Evolutionary conservation across 495 filamentous ascomycete genomes (phyloP).

Genomic region (Penicillium bovifimosum): DNA sequence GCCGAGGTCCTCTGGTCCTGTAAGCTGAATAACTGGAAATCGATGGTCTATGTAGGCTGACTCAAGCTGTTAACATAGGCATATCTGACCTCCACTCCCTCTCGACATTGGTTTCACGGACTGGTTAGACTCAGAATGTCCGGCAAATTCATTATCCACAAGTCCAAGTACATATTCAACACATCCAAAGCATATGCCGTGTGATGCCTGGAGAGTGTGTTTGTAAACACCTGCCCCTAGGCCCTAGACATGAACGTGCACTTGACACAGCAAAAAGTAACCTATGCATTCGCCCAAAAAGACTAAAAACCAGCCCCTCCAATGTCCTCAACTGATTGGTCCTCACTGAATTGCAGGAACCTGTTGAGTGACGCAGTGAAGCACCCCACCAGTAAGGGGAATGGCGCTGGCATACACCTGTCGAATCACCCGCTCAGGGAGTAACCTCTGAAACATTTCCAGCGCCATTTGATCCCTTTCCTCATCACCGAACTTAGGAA

Average conservation of each 20-base stretch:
- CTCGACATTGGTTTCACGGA: neutral
- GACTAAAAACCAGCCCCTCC: neutral
- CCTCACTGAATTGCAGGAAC: constrained; percentile 2
- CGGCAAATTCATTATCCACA: neutral
- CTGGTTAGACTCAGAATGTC: neutral
- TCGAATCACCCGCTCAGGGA: constrained; percentile 17
- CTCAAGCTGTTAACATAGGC: neutral
- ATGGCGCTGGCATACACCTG: constrained; percentile 24
- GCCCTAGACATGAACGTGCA: neutral
- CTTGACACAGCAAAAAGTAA: neutral
- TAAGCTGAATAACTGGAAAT: neutral
- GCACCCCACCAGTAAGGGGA: constrained; percentile 23
- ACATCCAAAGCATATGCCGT: neutral
- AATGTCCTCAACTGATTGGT: neutral
- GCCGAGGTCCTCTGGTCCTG: no score
- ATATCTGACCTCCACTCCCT: neutral
- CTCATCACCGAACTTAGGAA: constrained; percentile 23
- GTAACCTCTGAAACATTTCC: constrained; percentile 15
- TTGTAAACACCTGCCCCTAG: neutral
- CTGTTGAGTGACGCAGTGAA: constrained; percentile 29
- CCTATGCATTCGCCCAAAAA: neutral
- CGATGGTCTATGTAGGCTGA: no score
- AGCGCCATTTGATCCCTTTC: constrained; percentile 15
- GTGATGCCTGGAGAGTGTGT: neutral
- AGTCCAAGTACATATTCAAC: neutral